Evolutionary conservation across 2,329 filamentous ascomycete species (phyloP).

Genomic region (Plenodomus biglobosus): DNA sequence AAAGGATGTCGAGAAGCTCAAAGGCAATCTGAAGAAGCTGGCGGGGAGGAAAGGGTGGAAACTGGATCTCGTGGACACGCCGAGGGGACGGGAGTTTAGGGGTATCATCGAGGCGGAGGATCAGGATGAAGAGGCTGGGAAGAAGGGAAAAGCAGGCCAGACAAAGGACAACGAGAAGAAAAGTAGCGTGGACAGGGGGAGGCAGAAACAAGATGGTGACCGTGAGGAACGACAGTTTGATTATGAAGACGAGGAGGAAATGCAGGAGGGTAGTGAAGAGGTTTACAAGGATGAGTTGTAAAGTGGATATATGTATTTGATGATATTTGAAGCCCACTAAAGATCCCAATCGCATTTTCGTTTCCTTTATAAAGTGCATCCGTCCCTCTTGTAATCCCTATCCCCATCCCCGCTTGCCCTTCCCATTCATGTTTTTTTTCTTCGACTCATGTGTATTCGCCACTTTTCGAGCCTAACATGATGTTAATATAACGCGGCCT

Average conservation of each 20-base stretch:
- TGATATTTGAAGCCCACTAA: not conserved
- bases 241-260: slow-evolving; percentile 25
- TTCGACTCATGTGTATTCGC: no score
- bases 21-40: slow-evolving; percentile 66
- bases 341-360: not conserved
- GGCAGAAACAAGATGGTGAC: slow-evolving; percentile 41
- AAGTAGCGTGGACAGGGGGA: slow-evolving; percentile 31
- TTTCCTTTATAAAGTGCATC: not conserved
- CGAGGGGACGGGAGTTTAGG: slow-evolving; percentile 65
- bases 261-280: slow-evolving; percentile 44
- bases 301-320: not conserved
- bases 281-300: slow-evolving; percentile 45
- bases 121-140: slow-evolving; percentile 49
- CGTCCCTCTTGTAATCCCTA: no score
- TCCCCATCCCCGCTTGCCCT: no score
- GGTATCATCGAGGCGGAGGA: slow-evolving; percentile 66
- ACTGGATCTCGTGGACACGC: slow-evolving; percentile 74
- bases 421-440: no score
- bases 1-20: slow-evolving; percentile 68
- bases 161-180: slow-evolving; percentile 25
- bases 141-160: slow-evolving; percentile 21
- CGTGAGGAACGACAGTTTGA: slow-evolving; percentile 16
- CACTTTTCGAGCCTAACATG: no score
- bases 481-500: no score
- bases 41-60: slow-evolving; percentile 76